Evolutionary conservation across 2,329 filamentous ascomycete genomes (phyloP).

Genomic region (Chrysoporthe austroafricana): DNA sequence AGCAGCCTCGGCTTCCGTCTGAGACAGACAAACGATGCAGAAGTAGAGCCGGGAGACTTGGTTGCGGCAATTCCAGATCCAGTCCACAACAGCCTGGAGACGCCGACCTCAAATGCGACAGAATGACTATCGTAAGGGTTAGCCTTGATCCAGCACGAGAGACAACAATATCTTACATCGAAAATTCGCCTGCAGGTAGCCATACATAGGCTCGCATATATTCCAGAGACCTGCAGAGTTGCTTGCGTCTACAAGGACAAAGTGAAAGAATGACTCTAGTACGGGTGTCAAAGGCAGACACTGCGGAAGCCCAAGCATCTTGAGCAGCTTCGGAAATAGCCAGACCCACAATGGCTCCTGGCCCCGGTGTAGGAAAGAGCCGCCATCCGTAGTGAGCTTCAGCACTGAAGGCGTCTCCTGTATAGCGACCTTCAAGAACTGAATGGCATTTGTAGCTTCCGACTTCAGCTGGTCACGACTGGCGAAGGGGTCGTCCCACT

Average conservation of each 20-base stretch:
- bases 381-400: slow-evolving; percentile 46
- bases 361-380: slow-evolving; percentile 55
- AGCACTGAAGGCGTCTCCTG: slow-evolving; percentile 75
- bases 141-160: slow-evolving; percentile 32
- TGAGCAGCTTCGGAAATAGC: slow-evolving; percentile 63
- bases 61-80: slow-evolving; percentile 45
- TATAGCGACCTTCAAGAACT: slow-evolving; percentile 76
- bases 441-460: slow-evolving; percentile 73
- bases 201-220: slow-evolving; percentile 46
- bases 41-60: slow-evolving; percentile 39
- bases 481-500: slow-evolving; percentile 70
- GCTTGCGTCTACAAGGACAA: slow-evolving; percentile 50
- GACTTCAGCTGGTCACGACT: slow-evolving; percentile 56
- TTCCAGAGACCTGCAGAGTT: slow-evolving; percentile 53
- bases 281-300: slow-evolving; percentile 52
- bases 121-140: slow-evolving; percentile 30
- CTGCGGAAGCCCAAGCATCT: slow-evolving; percentile 56
- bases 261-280: slow-evolving; percentile 58
- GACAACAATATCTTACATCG: slow-evolving; percentile 44
- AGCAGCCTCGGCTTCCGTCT: slow-evolving; percentile 37
- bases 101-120: slow-evolving; percentile 28
- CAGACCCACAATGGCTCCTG: slow-evolving; percentile 68
- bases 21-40: slow-evolving; percentile 32
- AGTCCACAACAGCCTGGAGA: slow-evolving; percentile 3
- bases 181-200: slow-evolving; percentile 55